phyloP scores from a whole-genome alignment of 192 early-diverging fungal genomes.

The Gamsiella multidivaricata region DNA sequence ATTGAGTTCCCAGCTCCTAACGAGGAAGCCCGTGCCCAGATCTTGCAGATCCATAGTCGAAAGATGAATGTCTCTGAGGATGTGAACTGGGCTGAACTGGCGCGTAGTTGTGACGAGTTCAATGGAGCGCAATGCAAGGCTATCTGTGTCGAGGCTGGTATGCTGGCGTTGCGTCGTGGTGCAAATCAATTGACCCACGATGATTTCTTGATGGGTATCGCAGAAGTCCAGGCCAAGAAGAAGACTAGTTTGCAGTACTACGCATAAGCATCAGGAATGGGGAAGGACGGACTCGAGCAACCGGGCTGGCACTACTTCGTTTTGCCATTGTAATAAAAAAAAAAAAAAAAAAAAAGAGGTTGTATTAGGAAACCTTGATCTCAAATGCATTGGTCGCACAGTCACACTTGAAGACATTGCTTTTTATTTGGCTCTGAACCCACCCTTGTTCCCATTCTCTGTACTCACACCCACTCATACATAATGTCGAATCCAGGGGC shows the following conservation, averaged over 20 bases:
- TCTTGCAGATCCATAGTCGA: constrained; percentile 97
- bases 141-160: constrained; percentile 97
- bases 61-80: constrained; percentile 97
- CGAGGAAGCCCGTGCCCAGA: constrained; percentile 94
- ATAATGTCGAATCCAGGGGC: constrained; percentile 27
- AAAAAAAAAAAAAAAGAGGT: no score
- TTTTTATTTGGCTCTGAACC: no score
- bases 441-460: no score
- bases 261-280: constrained; percentile 61
- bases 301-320: no score
- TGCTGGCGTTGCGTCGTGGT: constrained; percentile 94
- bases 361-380: no score
- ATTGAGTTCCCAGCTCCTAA: constrained; percentile 94
- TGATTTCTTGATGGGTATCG: constrained; percentile 95
- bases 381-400: no score
- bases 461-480: not conserved
- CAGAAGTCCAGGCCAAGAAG: constrained; percentile 99
- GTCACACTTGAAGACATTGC: no score
- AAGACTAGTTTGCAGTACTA: constrained; percentile 95
- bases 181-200: constrained; percentile 92
- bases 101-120: constrained; percentile 96
- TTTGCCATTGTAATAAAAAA: no score
- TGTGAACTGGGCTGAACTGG: constrained; percentile 97
- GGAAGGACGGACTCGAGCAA: no score
- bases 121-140: constrained; percentile 99